Evolutionary conservation across 2,329 filamentous ascomycete genomes (phyloP).

Genomic region (Falciphora oryzae): DNA sequence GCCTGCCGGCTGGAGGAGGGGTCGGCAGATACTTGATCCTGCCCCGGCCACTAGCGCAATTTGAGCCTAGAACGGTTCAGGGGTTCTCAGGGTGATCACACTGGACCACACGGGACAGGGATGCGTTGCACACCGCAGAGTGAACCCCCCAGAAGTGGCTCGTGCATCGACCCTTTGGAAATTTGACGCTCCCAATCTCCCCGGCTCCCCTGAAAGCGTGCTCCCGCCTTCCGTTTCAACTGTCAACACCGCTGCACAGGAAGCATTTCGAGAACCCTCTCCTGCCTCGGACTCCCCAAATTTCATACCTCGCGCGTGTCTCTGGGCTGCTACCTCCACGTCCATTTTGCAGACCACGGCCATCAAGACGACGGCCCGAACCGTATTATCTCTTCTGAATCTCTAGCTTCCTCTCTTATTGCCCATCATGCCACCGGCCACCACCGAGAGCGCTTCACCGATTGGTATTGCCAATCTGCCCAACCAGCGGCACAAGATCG

Average conservation of each 20-base stretch:
- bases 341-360: background rate
- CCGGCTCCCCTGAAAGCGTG: conserved; percentile 16
- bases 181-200: conserved; percentile 16
- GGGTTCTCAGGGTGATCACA: conserved; percentile 1
- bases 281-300: conserved; percentile 1
- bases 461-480: conserved; percentile 71
- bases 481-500: conserved; percentile 71
- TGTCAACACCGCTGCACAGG: conserved; percentile 8
- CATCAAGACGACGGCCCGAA: conserved; percentile 7
- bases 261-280: conserved; percentile 1
- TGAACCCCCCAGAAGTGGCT: conserved; percentile 17
- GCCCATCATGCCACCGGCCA: conserved; percentile 50
- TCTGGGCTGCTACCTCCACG: background rate
- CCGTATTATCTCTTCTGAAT: conserved; percentile 9
- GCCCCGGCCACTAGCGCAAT: conserved; percentile 13
- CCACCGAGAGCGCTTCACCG: conserved; percentile 57
- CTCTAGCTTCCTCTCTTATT: conserved; percentile 12
- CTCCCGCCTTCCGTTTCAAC: conserved; percentile 15
- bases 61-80: conserved; percentile 3
- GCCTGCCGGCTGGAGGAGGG: conserved; percentile 11
- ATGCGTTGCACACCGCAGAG: background rate
- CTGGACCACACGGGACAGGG: background rate
- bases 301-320: background rate
- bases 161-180: conserved; percentile 19
- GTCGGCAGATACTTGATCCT: conserved; percentile 32